These are phyloP conservation scores for Kazachstania sp. DNA, from an alignment of 1,139 yeast genomes.

Conservation along the genomic window DNA sequence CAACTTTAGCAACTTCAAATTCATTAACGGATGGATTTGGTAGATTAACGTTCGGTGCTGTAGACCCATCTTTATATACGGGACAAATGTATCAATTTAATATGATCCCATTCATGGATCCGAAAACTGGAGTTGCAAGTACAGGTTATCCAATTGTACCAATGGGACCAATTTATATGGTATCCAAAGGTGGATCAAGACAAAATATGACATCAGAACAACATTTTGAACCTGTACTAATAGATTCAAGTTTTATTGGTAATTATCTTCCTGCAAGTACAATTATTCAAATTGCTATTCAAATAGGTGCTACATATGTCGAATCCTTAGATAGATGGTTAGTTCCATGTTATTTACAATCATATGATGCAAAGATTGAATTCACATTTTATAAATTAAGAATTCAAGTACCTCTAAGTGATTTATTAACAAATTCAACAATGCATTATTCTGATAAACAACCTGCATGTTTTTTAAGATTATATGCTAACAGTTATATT, in stretches of 20 bases:
- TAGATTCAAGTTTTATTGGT: constrained; percentile 50
- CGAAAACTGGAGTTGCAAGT: constrained; percentile 24
- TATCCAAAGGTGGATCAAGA: constrained; percentile 35
- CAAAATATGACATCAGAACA: constrained; percentile 33
- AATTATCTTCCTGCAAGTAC: constrained; percentile 51
- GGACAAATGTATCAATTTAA: constrained; percentile 44
- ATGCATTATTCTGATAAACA: constrained; percentile 47
- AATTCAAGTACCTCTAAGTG: constrained; percentile 46
- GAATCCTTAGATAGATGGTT: constrained; percentile 49
- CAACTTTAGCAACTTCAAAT: neutral
- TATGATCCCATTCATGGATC: constrained; percentile 39
- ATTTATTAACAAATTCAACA: constrained; percentile 34
- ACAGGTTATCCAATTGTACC: constrained; percentile 48
- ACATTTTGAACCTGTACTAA: constrained; percentile 44
- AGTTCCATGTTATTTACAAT: constrained; percentile 49
- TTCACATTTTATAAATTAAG: constrained; percentile 48
- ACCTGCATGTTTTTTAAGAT: constrained; percentile 51
- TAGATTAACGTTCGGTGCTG: constrained; percentile 48
- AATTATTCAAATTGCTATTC: constrained; percentile 60
- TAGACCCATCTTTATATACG: constrained; percentile 39
- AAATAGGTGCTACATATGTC: constrained; percentile 61
- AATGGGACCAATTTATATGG: constrained; percentile 45
- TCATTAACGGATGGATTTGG: constrained; percentile 24
- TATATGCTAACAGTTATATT: constrained; percentile 41
- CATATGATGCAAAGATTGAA: constrained; percentile 47